phyloP scores from a whole-genome alignment of 257 asterid genomes.

The Fraxinus pennsylvanica region DNA sequence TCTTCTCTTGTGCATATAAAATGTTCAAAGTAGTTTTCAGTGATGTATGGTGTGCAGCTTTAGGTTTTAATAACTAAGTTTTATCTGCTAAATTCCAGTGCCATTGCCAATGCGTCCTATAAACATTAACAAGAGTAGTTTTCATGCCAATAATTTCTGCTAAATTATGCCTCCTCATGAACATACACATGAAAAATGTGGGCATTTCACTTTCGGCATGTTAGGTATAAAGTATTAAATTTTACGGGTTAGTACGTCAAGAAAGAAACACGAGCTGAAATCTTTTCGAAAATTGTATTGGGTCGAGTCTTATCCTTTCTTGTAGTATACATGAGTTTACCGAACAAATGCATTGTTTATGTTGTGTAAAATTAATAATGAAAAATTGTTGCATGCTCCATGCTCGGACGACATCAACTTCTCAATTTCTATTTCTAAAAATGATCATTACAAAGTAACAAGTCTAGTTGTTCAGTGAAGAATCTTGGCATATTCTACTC shows the following conservation, averaged over 20 bases:
- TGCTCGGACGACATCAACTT: slow-evolving; percentile 4
- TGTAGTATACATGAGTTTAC: background rate
- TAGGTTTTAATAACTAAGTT: slow-evolving; percentile 15
- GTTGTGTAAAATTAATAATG: background rate
- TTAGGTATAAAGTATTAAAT: no score
- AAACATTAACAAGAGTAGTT: background rate
- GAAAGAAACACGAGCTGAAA: no score
- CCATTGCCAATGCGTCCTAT: background rate
- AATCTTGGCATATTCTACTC: background rate
- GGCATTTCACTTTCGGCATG: no score
- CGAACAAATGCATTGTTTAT: background rate
- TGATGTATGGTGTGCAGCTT: background rate
- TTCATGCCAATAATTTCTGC: slow-evolving; percentile 4
- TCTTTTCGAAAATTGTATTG: no score
- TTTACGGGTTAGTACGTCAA: no score
- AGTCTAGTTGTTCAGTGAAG: background rate
- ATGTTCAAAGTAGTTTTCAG: background rate
- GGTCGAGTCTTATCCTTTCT: no score
- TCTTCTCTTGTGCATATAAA: background rate
- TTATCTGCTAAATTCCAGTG: background rate
- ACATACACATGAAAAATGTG: background rate
- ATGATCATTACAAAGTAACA: background rate
- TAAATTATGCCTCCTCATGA: slow-evolving; percentile 11
- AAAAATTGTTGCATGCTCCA: slow-evolving; percentile 4
- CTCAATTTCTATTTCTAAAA: background rate